Evolutionary conservation across 768 basidiomycete species (phyloP).

Genomic region (Trametes meyenii): DNA sequence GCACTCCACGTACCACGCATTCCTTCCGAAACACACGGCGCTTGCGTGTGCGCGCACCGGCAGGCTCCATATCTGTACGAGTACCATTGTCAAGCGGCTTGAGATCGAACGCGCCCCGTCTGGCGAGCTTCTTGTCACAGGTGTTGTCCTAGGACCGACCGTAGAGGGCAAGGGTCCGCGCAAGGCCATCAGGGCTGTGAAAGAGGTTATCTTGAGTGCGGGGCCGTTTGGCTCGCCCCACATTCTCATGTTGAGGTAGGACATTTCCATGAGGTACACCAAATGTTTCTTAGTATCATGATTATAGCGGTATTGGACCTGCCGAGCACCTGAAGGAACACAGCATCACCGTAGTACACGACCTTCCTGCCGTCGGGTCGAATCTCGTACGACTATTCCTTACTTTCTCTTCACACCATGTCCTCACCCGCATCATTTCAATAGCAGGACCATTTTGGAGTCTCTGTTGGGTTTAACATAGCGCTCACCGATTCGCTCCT

Average conservation of each 20-base stretch:
- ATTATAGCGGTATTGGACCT: slow-evolving; percentile 32
- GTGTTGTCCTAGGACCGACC: slow-evolving; percentile 17
- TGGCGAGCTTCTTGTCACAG: slow-evolving; percentile 13
- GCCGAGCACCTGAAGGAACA: slow-evolving; percentile 25
- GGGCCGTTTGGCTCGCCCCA: slow-evolving; percentile 39
- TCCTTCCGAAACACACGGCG: slow-evolving; percentile 22
- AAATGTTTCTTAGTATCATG: neutral
- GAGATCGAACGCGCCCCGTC: slow-evolving; percentile 9
- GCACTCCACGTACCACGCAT: slow-evolving; percentile 27
- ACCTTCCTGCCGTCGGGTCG: slow-evolving; percentile 34
- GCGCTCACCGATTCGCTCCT: slow-evolving; percentile 38
- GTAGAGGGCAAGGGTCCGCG: neutral
- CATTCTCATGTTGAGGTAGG: slow-evolving; percentile 40
- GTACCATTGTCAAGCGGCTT: slow-evolving; percentile 23
- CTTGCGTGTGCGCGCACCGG: slow-evolving; percentile 6
- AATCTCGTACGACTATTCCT: slow-evolving; percentile 24
- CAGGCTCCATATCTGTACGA: slow-evolving; percentile 27
- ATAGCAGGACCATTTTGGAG: slow-evolving; percentile 44
- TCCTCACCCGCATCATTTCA: too few relatives aligned
- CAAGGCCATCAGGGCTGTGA: slow-evolving; percentile 12
- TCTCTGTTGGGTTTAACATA: slow-evolving; percentile 38
- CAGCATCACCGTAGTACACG: slow-evolving; percentile 23
- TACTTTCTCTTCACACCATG: neutral
- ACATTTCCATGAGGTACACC: neutral
- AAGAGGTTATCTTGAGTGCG: slow-evolving; percentile 30